Evolutionary conservation across 495 filamentous ascomycete species (phyloP), one percentile per base, ranked within the genome.

Genomic region (Tuber microsphaerosporum): DNA sequence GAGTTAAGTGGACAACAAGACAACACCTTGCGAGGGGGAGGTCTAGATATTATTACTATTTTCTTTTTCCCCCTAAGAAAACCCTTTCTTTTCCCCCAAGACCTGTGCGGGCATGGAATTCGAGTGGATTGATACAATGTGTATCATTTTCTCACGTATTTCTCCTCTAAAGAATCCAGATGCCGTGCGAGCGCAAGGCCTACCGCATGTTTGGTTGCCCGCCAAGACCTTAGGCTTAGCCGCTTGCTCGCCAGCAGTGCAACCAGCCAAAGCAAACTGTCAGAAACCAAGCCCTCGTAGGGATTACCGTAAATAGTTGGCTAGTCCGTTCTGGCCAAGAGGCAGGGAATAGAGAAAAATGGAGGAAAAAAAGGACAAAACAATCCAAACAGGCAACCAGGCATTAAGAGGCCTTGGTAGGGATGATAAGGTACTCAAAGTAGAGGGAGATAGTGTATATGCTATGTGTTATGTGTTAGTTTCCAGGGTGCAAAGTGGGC

Each of bases 201-300:
- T 65, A 34, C 56, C 56, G 26, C 31, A 65, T 34, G 56, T 65
- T 26, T 34, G 56, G 56, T 16, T 34, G 56, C 26, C 34, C n/a
- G 14, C 10, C 26, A 17, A 65, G 56, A 65, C 17, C n/a, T 65
- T 65, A 2, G 26, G 26, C 56, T 65, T 65, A 65, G 56, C 56
- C n/a, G 51, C 51, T 61, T 31, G 51, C 51, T 61, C 12, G 51
- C 51, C 51, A 61, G 51, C 51, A 61, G 51, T 61, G 51, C 51
- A 61, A 31, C 51, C 9, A 61, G 51, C 51, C n/a, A n/a, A 14
- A 65, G 56, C 31, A 65, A 65, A 0, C 14, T 31, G 56, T 65
- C 26, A 65, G 56, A 65, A 31, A 65, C 56, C 26, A 65, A 65
- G 56, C 12, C 56, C 56, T 34, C 26, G 56, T 16, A 65, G 26